phyloP scores from a whole-genome alignment of 768 basidiomycete species.

The Termitomyces sp. region DNA sequence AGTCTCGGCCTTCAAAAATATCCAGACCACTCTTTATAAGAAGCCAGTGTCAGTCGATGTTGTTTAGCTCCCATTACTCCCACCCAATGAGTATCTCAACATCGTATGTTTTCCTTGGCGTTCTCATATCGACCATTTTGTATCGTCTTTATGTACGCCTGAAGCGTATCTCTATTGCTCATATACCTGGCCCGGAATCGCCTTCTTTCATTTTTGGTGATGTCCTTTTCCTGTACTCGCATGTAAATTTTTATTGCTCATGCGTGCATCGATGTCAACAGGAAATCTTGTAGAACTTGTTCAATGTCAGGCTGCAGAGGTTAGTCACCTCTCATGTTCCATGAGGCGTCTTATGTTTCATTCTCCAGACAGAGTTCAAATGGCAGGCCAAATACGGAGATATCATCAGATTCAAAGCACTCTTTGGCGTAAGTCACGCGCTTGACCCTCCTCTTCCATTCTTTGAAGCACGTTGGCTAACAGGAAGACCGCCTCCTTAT shows the following conservation, averaged over 20 bases:
- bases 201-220: constrained; percentile 34
- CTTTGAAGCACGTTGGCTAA: background rate
- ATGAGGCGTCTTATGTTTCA: background rate
- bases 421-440: constrained; percentile 27
- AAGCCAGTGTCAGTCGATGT: background rate
- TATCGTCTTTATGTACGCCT: constrained; percentile 24
- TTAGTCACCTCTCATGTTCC: constrained; percentile 1
- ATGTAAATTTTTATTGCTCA: background rate
- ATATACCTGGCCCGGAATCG: constrained; percentile 28
- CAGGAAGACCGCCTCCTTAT: constrained; percentile 41
- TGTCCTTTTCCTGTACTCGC: background rate
- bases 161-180: constrained; percentile 27
- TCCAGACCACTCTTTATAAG: background rate
- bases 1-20: background rate
- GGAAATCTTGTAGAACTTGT: constrained; percentile 24
- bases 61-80: background rate
- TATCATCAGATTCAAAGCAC: constrained; percentile 29
- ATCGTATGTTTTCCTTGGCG: constrained; percentile 1
- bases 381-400: constrained; percentile 41
- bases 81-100: constrained; percentile 9
- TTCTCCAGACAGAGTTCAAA: constrained; percentile 30
- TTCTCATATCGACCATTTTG: constrained; percentile 5
- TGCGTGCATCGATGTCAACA: background rate
- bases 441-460: background rate
- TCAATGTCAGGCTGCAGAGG: constrained; percentile 29